Evolutionary conservation across 768 basidiomycete genomes (phyloP).

Genomic region (Clavulina sp.): DNA sequence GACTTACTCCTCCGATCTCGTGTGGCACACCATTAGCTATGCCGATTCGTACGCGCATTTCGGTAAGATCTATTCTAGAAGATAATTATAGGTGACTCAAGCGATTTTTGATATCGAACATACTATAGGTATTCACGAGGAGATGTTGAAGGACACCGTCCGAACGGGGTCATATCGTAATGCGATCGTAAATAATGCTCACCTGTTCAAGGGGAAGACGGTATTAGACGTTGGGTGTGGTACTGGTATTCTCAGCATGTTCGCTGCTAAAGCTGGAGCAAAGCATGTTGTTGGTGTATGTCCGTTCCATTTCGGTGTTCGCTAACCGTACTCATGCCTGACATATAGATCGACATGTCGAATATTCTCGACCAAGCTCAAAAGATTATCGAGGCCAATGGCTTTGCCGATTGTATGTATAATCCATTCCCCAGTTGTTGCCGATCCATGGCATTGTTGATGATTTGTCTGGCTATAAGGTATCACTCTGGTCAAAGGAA

Average conservation of each 20-base stretch:
- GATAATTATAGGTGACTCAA: background rate
- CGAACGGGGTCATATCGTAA: conserved; percentile 89
- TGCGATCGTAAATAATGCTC: conserved; percentile 85
- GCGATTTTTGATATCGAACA: background rate
- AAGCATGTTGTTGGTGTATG: conserved; percentile 82
- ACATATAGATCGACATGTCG: conserved; percentile 87
- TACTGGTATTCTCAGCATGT: conserved; percentile 96
- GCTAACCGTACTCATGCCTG: conserved; percentile 1
- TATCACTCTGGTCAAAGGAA: conserved; percentile 93
- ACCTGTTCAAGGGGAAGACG: conserved; percentile 91
- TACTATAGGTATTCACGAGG: conserved; percentile 79
- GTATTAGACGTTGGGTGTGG: conserved; percentile 98
- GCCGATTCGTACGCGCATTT: conserved; percentile 95
- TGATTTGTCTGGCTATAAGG: conserved; percentile 25
- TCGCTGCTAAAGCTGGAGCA: conserved; percentile 90
- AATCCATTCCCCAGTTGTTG: background rate
- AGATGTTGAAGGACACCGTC: conserved; percentile 96
- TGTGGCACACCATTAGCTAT: no score
- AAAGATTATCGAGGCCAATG: conserved; percentile 92
- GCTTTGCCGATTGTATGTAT: conserved; percentile 79
- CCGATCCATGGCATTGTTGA: background rate
- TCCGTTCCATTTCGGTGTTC: conserved; percentile 9
- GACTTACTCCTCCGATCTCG: no score
- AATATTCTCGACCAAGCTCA: conserved; percentile 99
- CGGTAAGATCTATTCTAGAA: conserved; percentile 29